phyloP scores from a whole-genome alignment of 2,329 filamentous ascomycete species.

The Cordyceps farinosa region DNA sequence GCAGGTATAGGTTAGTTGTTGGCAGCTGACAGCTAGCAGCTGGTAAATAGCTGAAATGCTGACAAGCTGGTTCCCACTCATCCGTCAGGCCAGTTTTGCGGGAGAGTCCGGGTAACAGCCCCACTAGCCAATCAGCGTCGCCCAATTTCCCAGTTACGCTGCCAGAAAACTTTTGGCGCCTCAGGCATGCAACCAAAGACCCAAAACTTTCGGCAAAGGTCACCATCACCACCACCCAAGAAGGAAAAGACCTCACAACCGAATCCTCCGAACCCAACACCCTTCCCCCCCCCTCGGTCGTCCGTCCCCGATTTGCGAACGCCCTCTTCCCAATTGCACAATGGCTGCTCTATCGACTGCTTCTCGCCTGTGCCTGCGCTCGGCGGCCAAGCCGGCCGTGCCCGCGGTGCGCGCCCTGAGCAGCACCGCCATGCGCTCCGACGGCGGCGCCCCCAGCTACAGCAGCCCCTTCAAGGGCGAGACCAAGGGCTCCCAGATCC shows the following conservation, averaged over 20 bases:
- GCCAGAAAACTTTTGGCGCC: conserved; percentile 31
- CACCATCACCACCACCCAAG: conserved; percentile 32
- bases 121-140: conserved; percentile 41
- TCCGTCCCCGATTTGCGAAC: conserved; percentile 11
- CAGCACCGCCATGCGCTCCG: conserved; percentile 49
- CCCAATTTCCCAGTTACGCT: conserved; percentile 43
- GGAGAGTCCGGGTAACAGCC: conserved; percentile 30
- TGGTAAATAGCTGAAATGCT: background rate
- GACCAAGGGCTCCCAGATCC: conserved; percentile 65
- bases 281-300: conserved; percentile 22
- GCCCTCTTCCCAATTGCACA: conserved; percentile 21
- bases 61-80: background rate
- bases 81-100: conserved; percentile 20
- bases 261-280: conserved; percentile 26
- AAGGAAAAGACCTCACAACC: conserved; percentile 49
- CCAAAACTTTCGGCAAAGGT: conserved; percentile 40
- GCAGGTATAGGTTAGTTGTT: background rate
- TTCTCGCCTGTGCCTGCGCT: conserved; percentile 67
- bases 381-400: conserved; percentile 40
- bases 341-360: conserved; percentile 69
- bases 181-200: conserved; percentile 36
- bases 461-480: conserved; percentile 63
- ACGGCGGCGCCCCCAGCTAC: conserved; percentile 45
- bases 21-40: background rate
- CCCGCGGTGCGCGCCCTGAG: conserved; percentile 52